These are phyloP conservation scores for Plectosphaerella plurivora DNA, from an alignment of 2,329 filamentous ascomycete species.

Conservation along the genomic window DNA sequence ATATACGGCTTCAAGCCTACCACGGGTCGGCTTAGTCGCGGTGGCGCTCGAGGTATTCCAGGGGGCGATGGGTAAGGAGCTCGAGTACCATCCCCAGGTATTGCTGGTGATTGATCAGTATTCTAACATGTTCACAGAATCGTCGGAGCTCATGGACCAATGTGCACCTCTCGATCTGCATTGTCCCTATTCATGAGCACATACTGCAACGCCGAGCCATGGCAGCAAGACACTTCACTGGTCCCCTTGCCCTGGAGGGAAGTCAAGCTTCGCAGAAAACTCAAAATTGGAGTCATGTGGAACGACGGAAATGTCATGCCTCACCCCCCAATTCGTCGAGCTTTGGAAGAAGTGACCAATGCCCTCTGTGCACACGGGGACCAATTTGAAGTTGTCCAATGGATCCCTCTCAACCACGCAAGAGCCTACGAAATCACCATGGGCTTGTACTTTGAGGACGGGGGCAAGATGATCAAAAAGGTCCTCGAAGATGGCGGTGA, in stretches of 20 bases:
- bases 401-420: background rate
- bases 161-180: background rate
- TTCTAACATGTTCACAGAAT: background rate
- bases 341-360: background rate
- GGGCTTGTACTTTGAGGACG: background rate
- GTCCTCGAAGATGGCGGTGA: background rate
- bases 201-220: background rate
- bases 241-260: background rate
- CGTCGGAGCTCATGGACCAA: background rate
- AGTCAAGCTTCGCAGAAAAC: background rate
- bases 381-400: constrained; percentile 9
- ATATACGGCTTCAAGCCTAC: constrained; percentile 1
- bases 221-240: background rate
- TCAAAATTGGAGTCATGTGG: constrained; percentile 5
- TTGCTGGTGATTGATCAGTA: too few species aligned
- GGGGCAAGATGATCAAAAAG: background rate
- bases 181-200: background rate
- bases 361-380: background rate
- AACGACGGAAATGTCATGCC: constrained; percentile 1
- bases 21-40: background rate
- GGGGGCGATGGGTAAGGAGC: background rate
- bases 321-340: constrained; percentile 1
- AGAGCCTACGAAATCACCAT: background rate
- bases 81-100: too few species aligned
- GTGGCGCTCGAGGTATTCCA: background rate